Conservation (phyloP, 257 asterid species). For the Capsicum baccatum region DNA sequence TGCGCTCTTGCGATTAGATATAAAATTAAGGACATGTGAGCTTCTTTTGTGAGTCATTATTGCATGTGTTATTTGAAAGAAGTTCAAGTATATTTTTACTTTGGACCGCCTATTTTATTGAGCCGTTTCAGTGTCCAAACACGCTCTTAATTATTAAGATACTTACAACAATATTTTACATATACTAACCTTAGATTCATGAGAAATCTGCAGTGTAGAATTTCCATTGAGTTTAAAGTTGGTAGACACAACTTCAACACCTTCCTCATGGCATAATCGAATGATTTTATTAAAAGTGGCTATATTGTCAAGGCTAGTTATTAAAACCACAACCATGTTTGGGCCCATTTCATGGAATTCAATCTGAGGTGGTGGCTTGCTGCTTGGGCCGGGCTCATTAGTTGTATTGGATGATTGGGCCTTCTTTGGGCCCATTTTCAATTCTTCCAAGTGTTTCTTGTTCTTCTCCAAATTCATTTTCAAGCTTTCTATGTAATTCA, state of each 20-base stretch:
- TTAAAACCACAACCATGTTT: conserved; percentile 39
- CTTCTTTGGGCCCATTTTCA: conserved; percentile 28
- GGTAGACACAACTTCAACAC: conserved; percentile 49
- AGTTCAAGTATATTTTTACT: background rate
- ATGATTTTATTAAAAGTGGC: conserved; percentile 45
- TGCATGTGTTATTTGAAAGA: background rate
- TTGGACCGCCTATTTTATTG: background rate
- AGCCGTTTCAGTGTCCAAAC: background rate
- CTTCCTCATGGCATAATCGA: conserved; percentile 36
- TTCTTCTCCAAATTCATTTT: conserved; percentile 40
- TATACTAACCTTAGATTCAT: conserved; percentile 42
- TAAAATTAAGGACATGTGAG: background rate
- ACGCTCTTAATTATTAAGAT: background rate
- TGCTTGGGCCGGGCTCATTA: conserved; percentile 22
- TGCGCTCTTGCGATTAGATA: background rate
- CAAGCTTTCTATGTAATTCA: conserved; percentile 42
- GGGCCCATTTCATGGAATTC: conserved; percentile 59
- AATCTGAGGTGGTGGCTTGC: conserved; percentile 30
- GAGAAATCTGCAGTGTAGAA: conserved; percentile 47
- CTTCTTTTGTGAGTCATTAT: background rate
- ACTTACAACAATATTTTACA: background rate
- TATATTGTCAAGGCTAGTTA: conserved; percentile 38
- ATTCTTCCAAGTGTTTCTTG: conserved; percentile 42
- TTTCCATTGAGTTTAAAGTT: conserved; percentile 48
- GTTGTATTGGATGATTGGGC: conserved; percentile 17